Conservation (phyloP, 805 yeast species). For the Lipomyces starkeyi region DNA sequence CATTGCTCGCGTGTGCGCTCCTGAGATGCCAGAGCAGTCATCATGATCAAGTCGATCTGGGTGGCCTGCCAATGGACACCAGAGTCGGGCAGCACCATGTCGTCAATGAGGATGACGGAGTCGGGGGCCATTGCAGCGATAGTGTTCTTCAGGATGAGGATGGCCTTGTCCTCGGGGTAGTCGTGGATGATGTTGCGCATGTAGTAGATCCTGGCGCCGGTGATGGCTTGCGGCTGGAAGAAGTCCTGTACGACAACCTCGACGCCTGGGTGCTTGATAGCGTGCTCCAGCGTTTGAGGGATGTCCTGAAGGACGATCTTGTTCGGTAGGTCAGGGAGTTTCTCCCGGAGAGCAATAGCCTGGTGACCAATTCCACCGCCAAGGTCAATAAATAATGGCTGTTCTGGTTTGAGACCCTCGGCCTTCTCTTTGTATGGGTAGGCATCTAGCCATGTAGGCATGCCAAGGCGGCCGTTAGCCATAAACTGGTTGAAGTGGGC, state of each 20-base stretch:
- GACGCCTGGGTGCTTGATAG: constrained; percentile 1
- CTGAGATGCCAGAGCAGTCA: neutral
- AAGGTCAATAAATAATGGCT: neutral
- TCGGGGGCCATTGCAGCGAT: neutral
- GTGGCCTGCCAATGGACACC: constrained; percentile 6
- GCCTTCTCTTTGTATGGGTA: neutral
- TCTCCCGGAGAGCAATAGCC: neutral
- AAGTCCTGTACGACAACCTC: neutral
- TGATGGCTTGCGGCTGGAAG: neutral
- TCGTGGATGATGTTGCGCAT: constrained; percentile 6
- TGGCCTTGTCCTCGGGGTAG: constrained; percentile 1
- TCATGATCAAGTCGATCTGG: constrained; percentile 5
- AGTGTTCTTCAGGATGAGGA: neutral
- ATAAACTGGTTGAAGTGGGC: constrained; percentile 2
- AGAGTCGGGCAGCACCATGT: neutral
- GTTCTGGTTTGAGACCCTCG: neutral
- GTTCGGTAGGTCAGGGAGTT: neutral
- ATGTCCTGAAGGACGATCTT: neutral
- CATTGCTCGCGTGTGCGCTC: neutral
- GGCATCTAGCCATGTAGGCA: neutral
- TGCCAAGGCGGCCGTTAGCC: neutral
- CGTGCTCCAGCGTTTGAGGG: neutral
- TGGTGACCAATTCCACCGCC: constrained; percentile 4
- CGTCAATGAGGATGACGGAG: neutral
- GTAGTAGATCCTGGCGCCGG: constrained; percentile 6